Evolutionary conservation across 345 rosid species (phyloP).

Genomic region (Eucalyptus pauciflora): DNA sequence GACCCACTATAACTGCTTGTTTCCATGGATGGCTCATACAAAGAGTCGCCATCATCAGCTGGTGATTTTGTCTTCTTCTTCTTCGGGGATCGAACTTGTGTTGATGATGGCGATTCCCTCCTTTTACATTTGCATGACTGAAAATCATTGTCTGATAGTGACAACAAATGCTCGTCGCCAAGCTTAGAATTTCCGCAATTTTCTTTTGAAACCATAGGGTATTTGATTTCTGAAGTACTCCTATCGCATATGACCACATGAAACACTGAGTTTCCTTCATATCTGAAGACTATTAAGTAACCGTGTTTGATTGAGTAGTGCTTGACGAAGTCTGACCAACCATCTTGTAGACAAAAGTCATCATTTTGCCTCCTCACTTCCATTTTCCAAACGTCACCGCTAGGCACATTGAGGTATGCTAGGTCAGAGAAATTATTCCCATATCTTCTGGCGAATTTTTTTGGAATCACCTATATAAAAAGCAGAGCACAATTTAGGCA

Average conservation of each 20-base stretch:
- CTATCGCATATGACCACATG: conserved; percentile 1
- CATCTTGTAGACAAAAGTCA: conserved; percentile 3
- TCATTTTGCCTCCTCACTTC: background rate
- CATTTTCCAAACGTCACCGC: conserved; percentile 5
- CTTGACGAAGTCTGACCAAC: conserved; percentile 12
- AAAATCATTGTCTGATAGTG: background rate
- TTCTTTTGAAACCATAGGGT: background rate
- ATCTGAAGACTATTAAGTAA: conserved; percentile 5
- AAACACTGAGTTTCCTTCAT: conserved; percentile 2
- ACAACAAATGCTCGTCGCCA: background rate
- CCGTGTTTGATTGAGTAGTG: conserved; percentile 1
- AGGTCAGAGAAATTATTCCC: background rate
- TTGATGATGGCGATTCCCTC: background rate
- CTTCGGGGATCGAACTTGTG: background rate
- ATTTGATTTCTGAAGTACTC: conserved; percentile 5
- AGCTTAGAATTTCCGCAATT: background rate
- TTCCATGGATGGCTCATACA: background rate
- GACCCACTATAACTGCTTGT: background rate
- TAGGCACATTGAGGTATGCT: background rate
- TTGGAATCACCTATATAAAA: conserved; percentile 11
- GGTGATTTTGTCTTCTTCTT: background rate
- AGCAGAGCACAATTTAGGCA: background rate
- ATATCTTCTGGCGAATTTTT: background rate
- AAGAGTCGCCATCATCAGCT: background rate
- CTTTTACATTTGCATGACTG: background rate